Conservation (phyloP, 2,329 filamentous ascomycete species). For the Arthrobotrys megalospora region DNA sequence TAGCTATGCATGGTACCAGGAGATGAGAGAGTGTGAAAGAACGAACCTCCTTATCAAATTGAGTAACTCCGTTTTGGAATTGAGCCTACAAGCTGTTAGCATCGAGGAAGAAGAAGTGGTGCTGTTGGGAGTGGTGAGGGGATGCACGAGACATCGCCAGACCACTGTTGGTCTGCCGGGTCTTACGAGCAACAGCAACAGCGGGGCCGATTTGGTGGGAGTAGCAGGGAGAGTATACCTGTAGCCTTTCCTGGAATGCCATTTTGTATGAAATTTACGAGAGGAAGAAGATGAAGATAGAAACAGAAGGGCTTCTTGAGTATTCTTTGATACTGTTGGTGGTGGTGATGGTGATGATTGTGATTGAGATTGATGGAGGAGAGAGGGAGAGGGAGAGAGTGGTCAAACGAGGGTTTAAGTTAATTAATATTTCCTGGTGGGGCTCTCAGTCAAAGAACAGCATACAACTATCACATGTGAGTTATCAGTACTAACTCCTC, state of each 20-base stretch:
- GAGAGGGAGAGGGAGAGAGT: slow-evolving; percentile 18
- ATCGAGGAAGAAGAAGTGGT: not conserved
- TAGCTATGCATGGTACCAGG: slow-evolving; percentile 22
- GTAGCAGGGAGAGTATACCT: slow-evolving; percentile 29
- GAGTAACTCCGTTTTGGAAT: slow-evolving; percentile 78
- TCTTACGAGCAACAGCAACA: not conserved
- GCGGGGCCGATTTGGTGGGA: not conserved
- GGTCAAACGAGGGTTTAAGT: slow-evolving; percentile 36
- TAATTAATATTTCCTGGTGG: slow-evolving; percentile 26
- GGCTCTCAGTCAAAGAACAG: not conserved
- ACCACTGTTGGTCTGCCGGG: not conserved
- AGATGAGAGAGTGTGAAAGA: not conserved
- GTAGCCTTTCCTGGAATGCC: slow-evolving; percentile 53
- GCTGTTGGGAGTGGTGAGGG: not conserved
- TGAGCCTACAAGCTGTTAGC: slow-evolving; percentile 42
- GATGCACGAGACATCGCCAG: slow-evolving; percentile 28
- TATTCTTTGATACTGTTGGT: not conserved
- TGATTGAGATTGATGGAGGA: slow-evolving; percentile 15
- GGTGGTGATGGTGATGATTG: slow-evolving; percentile 1
- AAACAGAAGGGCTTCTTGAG: not conserved
- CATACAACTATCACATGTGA: slow-evolving; percentile 22
- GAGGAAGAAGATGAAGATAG: not conserved
- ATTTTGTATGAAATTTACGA: slow-evolving; percentile 38
- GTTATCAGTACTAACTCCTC: slow-evolving; percentile 38
- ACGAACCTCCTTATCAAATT: slow-evolving; percentile 87